These are phyloP conservation scores for Aspergillus ellipticus DNA, from an alignment of 495 filamentous ascomycete genomes.

Conservation along the genomic window DNA sequence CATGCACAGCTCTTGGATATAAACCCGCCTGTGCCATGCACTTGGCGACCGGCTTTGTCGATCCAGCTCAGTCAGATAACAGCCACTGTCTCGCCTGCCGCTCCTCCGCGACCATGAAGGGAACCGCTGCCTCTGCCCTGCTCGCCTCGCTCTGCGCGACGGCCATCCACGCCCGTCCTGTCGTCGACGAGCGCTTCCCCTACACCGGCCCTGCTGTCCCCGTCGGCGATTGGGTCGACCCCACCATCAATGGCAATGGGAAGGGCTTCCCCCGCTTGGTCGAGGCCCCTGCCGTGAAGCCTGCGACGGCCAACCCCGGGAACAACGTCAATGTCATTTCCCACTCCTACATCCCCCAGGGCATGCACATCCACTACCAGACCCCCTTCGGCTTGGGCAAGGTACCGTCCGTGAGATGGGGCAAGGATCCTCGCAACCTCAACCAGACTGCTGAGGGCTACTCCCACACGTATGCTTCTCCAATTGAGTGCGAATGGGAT, in stretches of 20 bases:
- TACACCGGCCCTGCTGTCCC: constrained; percentile 48
- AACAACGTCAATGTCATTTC: constrained; percentile 56
- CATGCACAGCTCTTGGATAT: not conserved
- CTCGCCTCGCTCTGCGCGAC: constrained; percentile 21
- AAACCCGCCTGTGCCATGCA: not conserved
- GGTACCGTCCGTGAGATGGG: constrained; percentile 40
- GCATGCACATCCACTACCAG: constrained; percentile 52
- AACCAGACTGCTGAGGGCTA: constrained; percentile 29
- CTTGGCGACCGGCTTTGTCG: not conserved
- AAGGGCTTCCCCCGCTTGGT: constrained; percentile 50
- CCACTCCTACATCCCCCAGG: constrained; percentile 44
- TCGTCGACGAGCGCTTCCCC: constrained; percentile 36
- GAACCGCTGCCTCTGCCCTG: constrained; percentile 14
- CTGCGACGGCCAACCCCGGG: constrained; percentile 31
- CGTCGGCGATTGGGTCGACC: constrained; percentile 50
- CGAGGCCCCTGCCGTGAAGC: constrained; percentile 53
- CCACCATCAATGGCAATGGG: constrained; percentile 48
- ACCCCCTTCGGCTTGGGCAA: constrained; percentile 49
- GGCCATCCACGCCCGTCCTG: constrained; percentile 24
- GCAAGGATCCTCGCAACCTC: constrained; percentile 26
- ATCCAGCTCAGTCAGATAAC: not conserved
- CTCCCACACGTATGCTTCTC: constrained; percentile 29
- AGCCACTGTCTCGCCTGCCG: not conserved
- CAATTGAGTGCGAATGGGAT: not conserved
- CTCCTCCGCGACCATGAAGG: constrained; percentile 8